These are phyloP conservation scores for Penicillium lagena DNA, from an alignment of 495 filamentous ascomycete species.

Conservation along the genomic window DNA sequence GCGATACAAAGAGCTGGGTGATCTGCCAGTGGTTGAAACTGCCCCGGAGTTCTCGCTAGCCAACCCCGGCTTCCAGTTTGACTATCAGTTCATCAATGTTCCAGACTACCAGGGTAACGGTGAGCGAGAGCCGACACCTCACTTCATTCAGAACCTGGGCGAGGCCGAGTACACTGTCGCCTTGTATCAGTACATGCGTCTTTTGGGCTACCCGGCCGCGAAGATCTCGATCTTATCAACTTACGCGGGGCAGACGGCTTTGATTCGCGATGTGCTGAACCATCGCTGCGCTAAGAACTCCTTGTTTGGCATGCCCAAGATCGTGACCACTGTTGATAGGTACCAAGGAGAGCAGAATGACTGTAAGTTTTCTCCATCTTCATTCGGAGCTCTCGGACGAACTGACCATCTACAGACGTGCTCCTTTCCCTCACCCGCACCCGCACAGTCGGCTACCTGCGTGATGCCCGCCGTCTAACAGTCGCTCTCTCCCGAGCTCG, in stretches of 20 bases:
- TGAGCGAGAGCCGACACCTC: slow-evolving; percentile 85
- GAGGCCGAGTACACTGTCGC: slow-evolving; percentile 97
- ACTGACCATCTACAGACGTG: slow-evolving; percentile 54
- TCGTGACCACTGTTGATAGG: slow-evolving; percentile 93
- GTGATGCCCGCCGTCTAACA: slow-evolving; percentile 88
- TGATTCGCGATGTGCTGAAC: slow-evolving; percentile 84
- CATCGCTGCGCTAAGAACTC: slow-evolving; percentile 77
- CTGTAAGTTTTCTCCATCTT: slow-evolving; percentile 53
- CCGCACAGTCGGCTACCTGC: slow-evolving; percentile 83
- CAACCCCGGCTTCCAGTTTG: slow-evolving; percentile 87
- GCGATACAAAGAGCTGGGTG: slow-evolving; percentile 78
- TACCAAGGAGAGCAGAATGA: slow-evolving; percentile 99
- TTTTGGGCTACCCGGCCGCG: slow-evolving; percentile 89
- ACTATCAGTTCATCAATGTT: slow-evolving; percentile 97
- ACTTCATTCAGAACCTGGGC: slow-evolving; percentile 95
- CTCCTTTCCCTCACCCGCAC: slow-evolving; percentile 90
- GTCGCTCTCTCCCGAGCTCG: slow-evolving; percentile 94
- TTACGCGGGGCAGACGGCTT: slow-evolving; percentile 88
- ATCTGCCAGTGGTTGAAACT: slow-evolving; percentile 67
- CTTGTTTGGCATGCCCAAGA: slow-evolving; percentile 85
- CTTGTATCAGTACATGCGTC: slow-evolving; percentile 93
- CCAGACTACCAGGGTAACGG: slow-evolving; percentile 88
- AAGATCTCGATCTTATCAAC: slow-evolving; percentile 89
- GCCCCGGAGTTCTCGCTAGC: slow-evolving; percentile 67
- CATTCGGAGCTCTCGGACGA: slow-evolving; percentile 7